Percentiles rank a stretch among this genome's conserved stretches.
Evolutionary conservation across 768 basidiomycete genomes (phyloP).

Genomic region (Fistulinella prunicolor): DNA sequence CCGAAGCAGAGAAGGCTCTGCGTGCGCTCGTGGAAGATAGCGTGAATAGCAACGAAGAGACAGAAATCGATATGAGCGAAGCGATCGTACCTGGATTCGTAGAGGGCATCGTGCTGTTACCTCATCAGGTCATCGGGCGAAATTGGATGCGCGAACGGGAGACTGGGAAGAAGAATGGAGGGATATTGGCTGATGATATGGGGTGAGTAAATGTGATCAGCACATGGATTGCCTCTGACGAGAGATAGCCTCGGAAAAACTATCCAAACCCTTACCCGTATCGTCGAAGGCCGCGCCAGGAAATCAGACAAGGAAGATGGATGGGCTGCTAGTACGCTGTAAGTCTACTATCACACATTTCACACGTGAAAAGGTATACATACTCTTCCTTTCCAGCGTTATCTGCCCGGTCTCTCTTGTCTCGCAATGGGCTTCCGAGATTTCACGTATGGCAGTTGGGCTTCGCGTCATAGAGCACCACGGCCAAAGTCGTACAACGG

Average conservation of each 20-base stretch:
- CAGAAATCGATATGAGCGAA: slow-evolving; percentile 56
- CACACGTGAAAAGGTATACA: neutral
- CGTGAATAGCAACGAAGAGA: slow-evolving; percentile 49
- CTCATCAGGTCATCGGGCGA: slow-evolving; percentile 86
- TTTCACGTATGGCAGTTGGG: slow-evolving; percentile 63
- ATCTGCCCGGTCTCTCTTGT: slow-evolving; percentile 86
- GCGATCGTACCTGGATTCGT: slow-evolving; percentile 76
- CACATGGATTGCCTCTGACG: slow-evolving; percentile 5
- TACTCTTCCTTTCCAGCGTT: slow-evolving; percentile 50
- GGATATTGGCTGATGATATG: slow-evolving; percentile 92
- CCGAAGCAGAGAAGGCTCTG: slow-evolving; percentile 74
- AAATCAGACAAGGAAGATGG: slow-evolving; percentile 70
- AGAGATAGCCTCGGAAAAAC: slow-evolving; percentile 74
- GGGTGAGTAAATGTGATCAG: slow-evolving; percentile 45
- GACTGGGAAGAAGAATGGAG: slow-evolving; percentile 71
- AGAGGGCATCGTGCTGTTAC: slow-evolving; percentile 65
- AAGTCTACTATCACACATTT: slow-evolving; percentile 22
- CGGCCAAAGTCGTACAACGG: slow-evolving; percentile 68
- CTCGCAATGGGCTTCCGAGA: slow-evolving; percentile 88
- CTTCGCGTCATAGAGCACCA: slow-evolving; percentile 82
- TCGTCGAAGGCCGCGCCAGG: slow-evolving; percentile 75
- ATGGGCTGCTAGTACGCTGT: slow-evolving; percentile 72
- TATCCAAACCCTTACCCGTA: slow-evolving; percentile 84
- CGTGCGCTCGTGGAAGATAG: slow-evolving; percentile 72
- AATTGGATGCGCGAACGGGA: slow-evolving; percentile 89